Base-by-base conservation (phyloP, 2,329 filamentous ascomycete genomes). In the Arthrobotrys megalospora region DNA sequence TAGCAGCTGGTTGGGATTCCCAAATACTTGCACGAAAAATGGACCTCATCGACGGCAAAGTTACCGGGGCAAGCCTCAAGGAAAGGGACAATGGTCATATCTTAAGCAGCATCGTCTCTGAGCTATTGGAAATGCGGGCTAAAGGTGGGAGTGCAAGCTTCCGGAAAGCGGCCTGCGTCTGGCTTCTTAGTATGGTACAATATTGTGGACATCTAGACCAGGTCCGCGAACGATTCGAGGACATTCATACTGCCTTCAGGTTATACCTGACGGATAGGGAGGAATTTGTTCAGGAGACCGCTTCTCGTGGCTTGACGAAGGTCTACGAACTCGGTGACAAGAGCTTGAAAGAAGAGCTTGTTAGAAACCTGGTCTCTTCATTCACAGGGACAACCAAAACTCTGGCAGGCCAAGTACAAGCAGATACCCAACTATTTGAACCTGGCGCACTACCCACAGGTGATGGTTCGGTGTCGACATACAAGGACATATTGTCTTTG, bases 401-500 rank as follows among this genome's bases (percentile, higher is more conserved):
- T 73, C 86, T 90, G 68, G 87, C 89, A 12, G 90, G 90, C 12
- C 96, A 93, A 82, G 94, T 99, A 1, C 92, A 93, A 28, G 90
- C 92, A 45, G 93, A 98, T 65, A 99, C 96, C 0, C 92, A 98
- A 83, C 87, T 99, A 0, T 98, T 98, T 81, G 95, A 98, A 76
- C 92, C 93, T 0, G 96, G 96, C 5, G 93, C 93, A 1, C 85
- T 98, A 11, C 94, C 94, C 0, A 98, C 94, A 0, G 93, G 94
- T 2, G 93, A 97, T 80, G 94, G 89, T 80, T 94, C 94, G 0
- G 89, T 98, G 69, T 97, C 93, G 0, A 98, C 95, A 0, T 99
- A 99, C 86, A 97, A 97, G 83, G 96, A 99, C 45, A 98, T 99
- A 80, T 92, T 99, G 84, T 96, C 88, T 81, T 87, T 99, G 58